Base-by-base conservation (phyloP, 352 stramenopile species). In the Phytophthora quininea region DNA sequence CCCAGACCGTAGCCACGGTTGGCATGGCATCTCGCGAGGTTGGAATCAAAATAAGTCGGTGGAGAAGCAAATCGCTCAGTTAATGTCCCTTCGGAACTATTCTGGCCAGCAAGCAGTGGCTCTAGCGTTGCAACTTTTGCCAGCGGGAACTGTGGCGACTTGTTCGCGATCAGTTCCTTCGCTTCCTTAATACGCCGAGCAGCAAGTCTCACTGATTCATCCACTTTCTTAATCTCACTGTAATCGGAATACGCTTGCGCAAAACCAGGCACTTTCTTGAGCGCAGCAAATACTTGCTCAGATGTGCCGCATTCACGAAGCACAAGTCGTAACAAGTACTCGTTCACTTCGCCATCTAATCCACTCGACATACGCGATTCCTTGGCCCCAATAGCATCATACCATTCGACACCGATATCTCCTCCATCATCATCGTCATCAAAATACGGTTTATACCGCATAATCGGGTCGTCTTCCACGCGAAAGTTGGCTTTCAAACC, bases 391-490 rank as follows among this genome's bases (percentile, higher is more conserved):
- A 94, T 73, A 3, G 69, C 64, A 49, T 92, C 83, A 59, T 95
- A 95, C 40, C 84, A 77, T 46, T 82, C 84, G 32, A 90, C 61
- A 35, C 93, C 84, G 33, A 95, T 95, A 48, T 82, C 81, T 52
- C 80, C 88, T 19, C 89, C 88, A 31, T 82, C 77, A 47, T 98
- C 92, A 51, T 98, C 80, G 67, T 98, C 94, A 24, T 91, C 92
- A 71, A 98, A 98, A 71, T 97, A 98, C 7, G 92, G 94, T 27
- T 97, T 79, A 62, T 95, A 92, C 2, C 87, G 81, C 50, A 98
- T 64, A 56, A 95, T 89, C n/a, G 83, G 77, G 60, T 98, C 88
- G 62, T 98, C 93, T 52, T 97, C 89, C 6, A 91, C 82, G 8
- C 76, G 79, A 62, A 92, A 76, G 62, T 90, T 95, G 6, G 70